Evolutionary conservation across 2,329 filamentous ascomycete genomes (phyloP), one percentile per base, ranked within the genome.

Genomic region (Venturia carpophila): DNA sequence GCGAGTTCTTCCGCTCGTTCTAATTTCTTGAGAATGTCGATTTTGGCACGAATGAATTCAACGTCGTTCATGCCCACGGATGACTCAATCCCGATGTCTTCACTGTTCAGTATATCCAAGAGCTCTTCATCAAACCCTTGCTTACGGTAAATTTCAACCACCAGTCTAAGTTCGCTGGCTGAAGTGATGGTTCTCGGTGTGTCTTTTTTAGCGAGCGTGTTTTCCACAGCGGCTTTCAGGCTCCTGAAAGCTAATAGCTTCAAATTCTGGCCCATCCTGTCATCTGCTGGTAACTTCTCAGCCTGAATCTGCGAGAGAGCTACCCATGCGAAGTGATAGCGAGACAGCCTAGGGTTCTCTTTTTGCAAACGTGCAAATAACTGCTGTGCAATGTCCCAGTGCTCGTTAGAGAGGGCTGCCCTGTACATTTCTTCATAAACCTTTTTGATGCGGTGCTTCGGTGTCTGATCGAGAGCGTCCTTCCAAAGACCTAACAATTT

Each of bases 281-380:
- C 65, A 37, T 60, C 62, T 58, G 34, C 21, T 7, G 42, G 60
- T 27, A 65, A 21, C 10, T 37, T 60, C 13, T 58, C 62, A 13
- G 61, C 65, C 37, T 43, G 52, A 15, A 66, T 37, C 30, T 66
- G 62, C 13, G 61, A 66, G 19, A 58, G 43, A 13, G 63, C 65
- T 27, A 66, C 52, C 61, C 62, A 66, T 19, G 47, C 61, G n/a
- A 65, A 66, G 30, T 66, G 62, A 41, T 65, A 66, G 3, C 58
- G 34, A 30, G 52, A 27, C n/a, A 39, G 7, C 17, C 65, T 55
- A 19, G 61, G 65, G 11, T 60, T 43, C 30, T 64, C 61, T 43
- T 63, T 65, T 39, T 64, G 65, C 5, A 66, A n/a, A 15, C 64
- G 58, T 21, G 64, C 64, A 58, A 63, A 66, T 13, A 66, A 37